A percentile compares a stretch with the other conserved stretches of the same genome.
phyloP scores from a whole-genome alignment of 2,329 filamentous ascomycete genomes.

The Hypomyces rosellus region DNA sequence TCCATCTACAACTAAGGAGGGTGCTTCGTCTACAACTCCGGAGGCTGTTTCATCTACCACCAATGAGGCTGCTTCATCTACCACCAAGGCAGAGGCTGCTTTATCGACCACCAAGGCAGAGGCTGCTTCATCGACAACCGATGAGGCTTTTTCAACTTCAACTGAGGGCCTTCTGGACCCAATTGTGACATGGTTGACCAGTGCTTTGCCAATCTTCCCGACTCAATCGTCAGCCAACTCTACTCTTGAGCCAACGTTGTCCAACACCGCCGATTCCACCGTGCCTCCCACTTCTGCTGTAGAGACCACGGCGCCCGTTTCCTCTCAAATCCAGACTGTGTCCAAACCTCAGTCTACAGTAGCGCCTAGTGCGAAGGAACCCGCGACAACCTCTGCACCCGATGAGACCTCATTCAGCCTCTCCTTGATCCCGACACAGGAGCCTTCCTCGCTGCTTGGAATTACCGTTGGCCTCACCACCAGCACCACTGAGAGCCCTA shows the following conservation, averaged over 20 bases:
- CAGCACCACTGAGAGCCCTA: no score
- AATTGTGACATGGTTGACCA: conserved; percentile 17
- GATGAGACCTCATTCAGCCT: not conserved
- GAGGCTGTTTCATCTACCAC: not conserved
- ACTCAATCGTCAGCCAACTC: conserved; percentile 5
- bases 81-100: no score
- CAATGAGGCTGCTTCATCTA: not conserved
- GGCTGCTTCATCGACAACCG: not conserved
- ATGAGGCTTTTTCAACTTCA: not conserved
- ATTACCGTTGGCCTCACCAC: no score
- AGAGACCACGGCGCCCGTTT: not conserved
- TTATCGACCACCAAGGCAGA: not conserved
- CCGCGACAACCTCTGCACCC: no score
- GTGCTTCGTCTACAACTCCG: no score
- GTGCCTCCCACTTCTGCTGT: no score
- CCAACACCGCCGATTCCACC: no score
- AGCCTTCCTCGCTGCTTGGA: not conserved
- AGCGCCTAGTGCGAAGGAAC: no score
- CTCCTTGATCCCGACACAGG: not conserved
- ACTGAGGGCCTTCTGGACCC: conserved; percentile 19
- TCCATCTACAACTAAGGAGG: no score
- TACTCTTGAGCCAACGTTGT: not conserved
- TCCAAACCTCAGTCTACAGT: no score
- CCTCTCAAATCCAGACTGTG: not conserved
- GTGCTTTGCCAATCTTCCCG: conserved; percentile 12